Percentiles rank a stretch among this genome's conserved stretches.
Conservation (phyloP, 192 early-diverging fungal genomes). For the Gamsiella multidivaricata region DNA sequence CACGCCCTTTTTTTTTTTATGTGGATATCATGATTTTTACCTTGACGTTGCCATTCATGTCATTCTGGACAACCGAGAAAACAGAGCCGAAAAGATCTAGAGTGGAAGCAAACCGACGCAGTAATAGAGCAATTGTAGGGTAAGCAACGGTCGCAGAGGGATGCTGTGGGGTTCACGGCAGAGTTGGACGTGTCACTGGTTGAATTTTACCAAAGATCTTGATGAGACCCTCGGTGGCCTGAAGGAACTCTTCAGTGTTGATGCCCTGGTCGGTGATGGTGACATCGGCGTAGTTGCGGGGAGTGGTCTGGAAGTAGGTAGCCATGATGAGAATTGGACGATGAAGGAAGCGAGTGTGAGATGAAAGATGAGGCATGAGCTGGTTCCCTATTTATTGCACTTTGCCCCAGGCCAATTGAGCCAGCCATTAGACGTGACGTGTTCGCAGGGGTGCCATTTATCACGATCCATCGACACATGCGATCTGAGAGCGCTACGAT, state of each 20-base stretch:
- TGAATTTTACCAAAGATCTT: conserved; percentile 73
- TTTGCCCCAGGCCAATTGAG: neutral
- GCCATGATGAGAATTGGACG: conserved; percentile 30
- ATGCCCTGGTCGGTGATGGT: conserved; percentile 69
- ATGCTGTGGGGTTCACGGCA: too few species aligned
- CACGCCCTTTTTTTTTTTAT: neutral
- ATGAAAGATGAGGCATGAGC: neutral
- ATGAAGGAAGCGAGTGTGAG: neutral
- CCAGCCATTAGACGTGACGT: neutral
- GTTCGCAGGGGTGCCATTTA: too few species aligned
- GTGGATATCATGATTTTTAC: conserved; percentile 49
- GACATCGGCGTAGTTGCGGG: conserved; percentile 76
- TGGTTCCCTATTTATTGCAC: neutral
- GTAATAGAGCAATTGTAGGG: neutral
- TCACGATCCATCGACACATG: too few species aligned
- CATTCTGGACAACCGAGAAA: conserved; percentile 88
- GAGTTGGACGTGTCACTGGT: too few species aligned
- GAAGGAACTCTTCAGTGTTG: conserved; percentile 79
- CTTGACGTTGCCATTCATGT: conserved; percentile 93
- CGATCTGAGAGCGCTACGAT: too few species aligned
- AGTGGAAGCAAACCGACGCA: neutral
- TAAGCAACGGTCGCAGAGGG: too few species aligned
- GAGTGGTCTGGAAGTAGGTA: conserved; percentile 72
- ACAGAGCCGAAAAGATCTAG: conserved; percentile 79
- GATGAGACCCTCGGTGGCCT: conserved; percentile 81